phyloP scores from a whole-genome alignment of 257 asterid genomes.

The Cordia subcordata region DNA sequence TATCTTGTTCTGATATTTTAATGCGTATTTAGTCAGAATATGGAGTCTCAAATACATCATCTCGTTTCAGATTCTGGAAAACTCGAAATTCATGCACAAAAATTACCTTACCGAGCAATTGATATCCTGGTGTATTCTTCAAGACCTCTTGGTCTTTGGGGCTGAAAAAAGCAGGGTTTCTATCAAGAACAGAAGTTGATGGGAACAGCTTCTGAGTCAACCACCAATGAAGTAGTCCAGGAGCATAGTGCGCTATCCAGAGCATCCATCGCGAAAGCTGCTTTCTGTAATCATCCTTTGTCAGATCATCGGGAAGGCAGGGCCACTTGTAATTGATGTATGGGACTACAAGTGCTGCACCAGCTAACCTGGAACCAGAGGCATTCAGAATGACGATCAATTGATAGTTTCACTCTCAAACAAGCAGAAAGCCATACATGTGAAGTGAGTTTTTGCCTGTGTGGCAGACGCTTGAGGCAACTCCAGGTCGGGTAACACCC shows the following conservation, averaged over 20 bases:
- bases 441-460: slow-evolving; percentile 37
- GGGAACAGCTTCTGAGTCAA: slow-evolving; percentile 82
- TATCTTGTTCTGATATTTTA: slow-evolving; percentile 74
- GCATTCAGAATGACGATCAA: background rate
- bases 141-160: slow-evolving; percentile 68
- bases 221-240: slow-evolving; percentile 81
- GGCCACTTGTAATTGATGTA: slow-evolving; percentile 81
- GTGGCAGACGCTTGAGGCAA: slow-evolving; percentile 68
- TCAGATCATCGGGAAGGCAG: slow-evolving; percentile 62
- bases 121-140: slow-evolving; percentile 80
- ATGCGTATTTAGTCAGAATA: no score
- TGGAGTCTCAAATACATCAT: no score
- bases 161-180: slow-evolving; percentile 64
- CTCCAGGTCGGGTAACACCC: slow-evolving; percentile 84
- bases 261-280: slow-evolving; percentile 55
- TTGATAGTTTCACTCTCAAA: background rate
- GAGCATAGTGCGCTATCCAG: slow-evolving; percentile 46
- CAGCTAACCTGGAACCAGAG: slow-evolving; percentile 64
- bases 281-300: slow-evolving; percentile 65
- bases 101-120: slow-evolving; percentile 63
- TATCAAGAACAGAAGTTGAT: slow-evolving; percentile 71
- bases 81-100: background rate
- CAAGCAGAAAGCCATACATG: no score
- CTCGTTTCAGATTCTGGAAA: no score
- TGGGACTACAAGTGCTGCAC: slow-evolving; percentile 75